Conservation (phyloP, 331 rosid species). For the Cucumis variabilis region DNA sequence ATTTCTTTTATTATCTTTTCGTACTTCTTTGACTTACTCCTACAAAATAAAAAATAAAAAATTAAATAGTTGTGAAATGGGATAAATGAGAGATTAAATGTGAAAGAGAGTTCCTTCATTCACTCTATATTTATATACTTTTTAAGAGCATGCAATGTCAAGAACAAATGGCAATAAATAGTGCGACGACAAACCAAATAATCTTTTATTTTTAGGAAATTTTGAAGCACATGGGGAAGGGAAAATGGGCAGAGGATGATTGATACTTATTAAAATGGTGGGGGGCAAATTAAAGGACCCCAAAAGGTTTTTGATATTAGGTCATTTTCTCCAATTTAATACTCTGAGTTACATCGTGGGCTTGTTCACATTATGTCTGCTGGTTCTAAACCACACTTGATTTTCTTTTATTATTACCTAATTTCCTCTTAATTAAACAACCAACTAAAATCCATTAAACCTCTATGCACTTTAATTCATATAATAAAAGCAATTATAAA, state of each 20-base stretch:
- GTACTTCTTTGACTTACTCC: too few relatives aligned
- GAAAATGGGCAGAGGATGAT: background rate
- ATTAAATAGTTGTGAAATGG: too few relatives aligned
- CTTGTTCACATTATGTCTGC: conserved; percentile 28
- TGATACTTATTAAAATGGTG: background rate
- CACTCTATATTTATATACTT: background rate
- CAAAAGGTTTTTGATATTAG: background rate
- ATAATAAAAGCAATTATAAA: too few relatives aligned
- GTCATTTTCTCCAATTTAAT: background rate
- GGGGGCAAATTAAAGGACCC: background rate
- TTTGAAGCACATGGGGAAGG: background rate
- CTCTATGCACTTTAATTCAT: too few relatives aligned
- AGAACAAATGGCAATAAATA: background rate
- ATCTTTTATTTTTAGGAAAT: background rate
- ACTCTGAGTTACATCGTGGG: conserved; percentile 14
- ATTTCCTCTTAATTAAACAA: conserved; percentile 11
- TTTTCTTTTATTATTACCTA: background rate
- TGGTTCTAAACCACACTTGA: background rate
- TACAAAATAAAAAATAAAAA: too few relatives aligned
- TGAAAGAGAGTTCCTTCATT: background rate
- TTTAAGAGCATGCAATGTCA: background rate
- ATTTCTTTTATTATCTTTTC: too few relatives aligned
- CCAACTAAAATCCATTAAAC: background rate
- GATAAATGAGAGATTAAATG: background rate
- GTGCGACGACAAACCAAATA: background rate